Evolutionary conservation across 1,139 yeast genomes (phyloP).

Genomic region (Kodamaea arcana): DNA sequence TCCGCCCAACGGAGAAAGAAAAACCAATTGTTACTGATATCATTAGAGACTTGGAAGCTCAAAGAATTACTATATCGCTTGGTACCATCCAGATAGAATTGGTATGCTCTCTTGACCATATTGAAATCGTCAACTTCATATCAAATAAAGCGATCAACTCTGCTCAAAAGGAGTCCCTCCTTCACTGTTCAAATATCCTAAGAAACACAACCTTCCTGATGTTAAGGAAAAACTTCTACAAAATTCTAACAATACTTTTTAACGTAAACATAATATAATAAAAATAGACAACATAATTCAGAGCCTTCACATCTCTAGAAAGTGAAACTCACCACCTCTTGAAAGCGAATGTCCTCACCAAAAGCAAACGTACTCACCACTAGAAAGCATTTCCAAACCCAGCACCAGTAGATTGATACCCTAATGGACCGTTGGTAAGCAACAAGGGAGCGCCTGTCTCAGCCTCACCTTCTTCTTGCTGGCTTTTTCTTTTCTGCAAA

Average conservation of each 20-base stretch:
- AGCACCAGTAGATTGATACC: conserved; percentile 63
- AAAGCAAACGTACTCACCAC: too few relatives aligned
- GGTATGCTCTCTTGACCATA: conserved; percentile 6
- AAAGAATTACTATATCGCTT: conserved; percentile 3
- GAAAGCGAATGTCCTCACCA: too few relatives aligned
- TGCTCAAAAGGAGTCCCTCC: neutral
- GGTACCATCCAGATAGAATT: conserved; percentile 2
- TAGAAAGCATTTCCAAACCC: conserved; percentile 60
- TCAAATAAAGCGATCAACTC: neutral
- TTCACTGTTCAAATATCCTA: conserved; percentile 2
- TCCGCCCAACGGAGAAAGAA: conserved; percentile 12
- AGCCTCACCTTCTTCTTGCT: conserved; percentile 44
- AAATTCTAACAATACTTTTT: conserved; percentile 1
- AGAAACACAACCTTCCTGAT: conserved; percentile 4
- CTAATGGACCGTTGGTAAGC: conserved; percentile 60
- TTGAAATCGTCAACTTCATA: conserved; percentile 4
- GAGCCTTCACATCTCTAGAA: too few relatives aligned
- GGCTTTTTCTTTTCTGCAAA: conserved; percentile 65
- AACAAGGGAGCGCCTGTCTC: conserved; percentile 52
- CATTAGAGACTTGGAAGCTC: conserved; percentile 6
- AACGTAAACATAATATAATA: conserved; percentile 6
- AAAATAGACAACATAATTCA: conserved; percentile 4
- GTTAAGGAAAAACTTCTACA: conserved; percentile 2
- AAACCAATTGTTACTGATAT: conserved; percentile 4
- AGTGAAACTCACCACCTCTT: too few relatives aligned